Base-by-base conservation (phyloP, 129 eudicot species). In the Chrysanthemum seticuspe region DNA sequence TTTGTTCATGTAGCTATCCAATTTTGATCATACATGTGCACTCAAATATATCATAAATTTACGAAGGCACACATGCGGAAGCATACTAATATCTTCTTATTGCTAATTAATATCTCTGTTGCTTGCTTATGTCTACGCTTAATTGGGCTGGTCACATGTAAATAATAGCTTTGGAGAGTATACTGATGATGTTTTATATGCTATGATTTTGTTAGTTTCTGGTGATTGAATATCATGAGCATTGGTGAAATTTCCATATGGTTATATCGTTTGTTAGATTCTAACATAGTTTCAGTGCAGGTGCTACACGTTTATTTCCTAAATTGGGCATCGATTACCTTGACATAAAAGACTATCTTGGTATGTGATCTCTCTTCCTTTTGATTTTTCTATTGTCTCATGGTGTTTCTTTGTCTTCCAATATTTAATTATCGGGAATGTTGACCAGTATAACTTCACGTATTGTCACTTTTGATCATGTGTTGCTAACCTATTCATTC, bases 301-400 rank as follows among this genome's bases (percentile, higher is more conserved):
- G 96, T 19, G 83, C 79, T 63, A 71, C 80, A 53, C 67, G 44
- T 48, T 58, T 81, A 45, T 90, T 90, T 50, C 80, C 76, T 77
- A 79, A 64, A 72, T 48, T 87, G 79, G 90, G 74, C 72, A 72
- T 90, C 27, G 78, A 72, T 56, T 70, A 79, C 40, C 86, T 80
- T 68, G 83, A 81, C 68, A 73, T 87, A 21, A 84, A 88, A 47
- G 96, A 90, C 62, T 90, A 75, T 87, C 85, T 90, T 52, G 90
- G 96, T 90, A 90, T 67, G 34, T 71, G 59, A 25, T 67, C 49
- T 51, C 65, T 59, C 64, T 62, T 52, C 36, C 18, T 31, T 70
- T 64, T 12, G 8, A 6, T 51, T 40, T 23, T 23, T 54, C 29
- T 52, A n/a, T n/a, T 29, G n/a, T 55, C 13, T 23, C 23, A 72